A percentile compares a stretch with the other conserved stretches of the same genome.
Evolutionary conservation across 2,329 filamentous ascomycete species (phyloP).

Genomic region (Leptosphaerulina australis): DNA sequence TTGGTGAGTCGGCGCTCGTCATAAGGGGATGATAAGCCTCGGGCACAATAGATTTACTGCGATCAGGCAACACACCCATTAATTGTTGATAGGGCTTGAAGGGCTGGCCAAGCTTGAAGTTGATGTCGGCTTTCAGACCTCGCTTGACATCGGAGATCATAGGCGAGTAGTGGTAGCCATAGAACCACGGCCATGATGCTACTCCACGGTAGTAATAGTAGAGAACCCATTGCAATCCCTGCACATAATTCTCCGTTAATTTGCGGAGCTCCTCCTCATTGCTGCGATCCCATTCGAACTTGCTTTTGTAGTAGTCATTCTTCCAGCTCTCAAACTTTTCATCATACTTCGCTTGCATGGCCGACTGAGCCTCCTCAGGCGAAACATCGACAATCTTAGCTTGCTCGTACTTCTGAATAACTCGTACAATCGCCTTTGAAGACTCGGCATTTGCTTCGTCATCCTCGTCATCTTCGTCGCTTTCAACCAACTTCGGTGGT

Average conservation of each 20-base stretch:
- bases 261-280: conserved; percentile 80
- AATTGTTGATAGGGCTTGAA: conserved; percentile 95
- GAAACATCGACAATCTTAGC: conserved; percentile 83
- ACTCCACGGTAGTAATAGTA: conserved; percentile 98
- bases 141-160: conserved; percentile 96
- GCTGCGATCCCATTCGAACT: conserved; percentile 87
- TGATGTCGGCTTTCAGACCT: conserved; percentile 82
- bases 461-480: conserved; percentile 66
- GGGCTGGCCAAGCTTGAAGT: conserved; percentile 92
- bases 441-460: conserved; percentile 81
- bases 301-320: conserved; percentile 86
- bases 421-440: conserved; percentile 78
- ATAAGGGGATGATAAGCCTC: conserved; percentile 86
- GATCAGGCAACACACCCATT: conserved; percentile 96
- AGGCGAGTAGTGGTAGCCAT: conserved; percentile 93
- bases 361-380: conserved; percentile 76
- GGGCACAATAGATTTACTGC: conserved; percentile 96
- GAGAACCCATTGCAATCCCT: conserved; percentile 96
- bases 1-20: conserved; percentile 87
- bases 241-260: conserved; percentile 93
- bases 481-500: conserved; percentile 57
- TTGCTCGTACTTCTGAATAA: conserved; percentile 89
- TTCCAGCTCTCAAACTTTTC: conserved; percentile 93
- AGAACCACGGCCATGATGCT: conserved; percentile 98
- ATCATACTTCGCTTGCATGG: conserved; percentile 85